Evolutionary conservation across 768 basidiomycete genomes (phyloP), one percentile per base, ranked within the genome.

Genomic region (Crassisporium funariophilum): DNA sequence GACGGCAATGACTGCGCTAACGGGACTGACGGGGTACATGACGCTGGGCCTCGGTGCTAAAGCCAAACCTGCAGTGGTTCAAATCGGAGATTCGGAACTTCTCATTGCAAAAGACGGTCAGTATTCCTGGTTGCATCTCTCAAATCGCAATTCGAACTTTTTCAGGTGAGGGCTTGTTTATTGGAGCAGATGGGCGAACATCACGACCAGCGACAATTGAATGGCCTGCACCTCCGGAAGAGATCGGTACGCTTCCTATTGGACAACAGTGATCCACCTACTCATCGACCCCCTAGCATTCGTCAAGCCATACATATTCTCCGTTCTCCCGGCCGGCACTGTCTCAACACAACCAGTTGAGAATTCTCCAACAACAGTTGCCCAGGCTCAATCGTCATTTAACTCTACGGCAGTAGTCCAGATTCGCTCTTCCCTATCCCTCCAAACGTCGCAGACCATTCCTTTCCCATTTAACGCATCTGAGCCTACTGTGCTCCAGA

Each of bases 201-300:
- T 75, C 79, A 0, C 71, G 79, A 27, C 54, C 68, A 2, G 56
- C 66, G 7, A 70, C 71, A 13, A 77, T 95, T 12, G 79, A 80
- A 50, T 94, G 90, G 87, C 81, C 84, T 1, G 76, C 79, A n/a
- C 76, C 84, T 37, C 91, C 90, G 17, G 91, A 95, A 58, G 93
- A 95, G 51, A 74, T 86, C 20, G 75, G 90, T 86, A 53, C 16
- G 56, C 46, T 15, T 1, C 5, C 49, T 1, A 11, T 21, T 16
- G 2, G 16, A 13, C 2, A 20, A 6, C 35, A n/a, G n/a, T 31
- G 29, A 31, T 31, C n/a, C 5, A 31, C n/a, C n/a, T 20, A 22
- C 29, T 39, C 37, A 9, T 45, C 24, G 19, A 45, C 55, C 19
- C 16, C 17, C 19, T 52, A 88, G 90, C 82, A 3, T 84, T 82